phyloP scores from a whole-genome alignment of 495 filamentous ascomycete species.

The Zalerion maritima region DNA sequence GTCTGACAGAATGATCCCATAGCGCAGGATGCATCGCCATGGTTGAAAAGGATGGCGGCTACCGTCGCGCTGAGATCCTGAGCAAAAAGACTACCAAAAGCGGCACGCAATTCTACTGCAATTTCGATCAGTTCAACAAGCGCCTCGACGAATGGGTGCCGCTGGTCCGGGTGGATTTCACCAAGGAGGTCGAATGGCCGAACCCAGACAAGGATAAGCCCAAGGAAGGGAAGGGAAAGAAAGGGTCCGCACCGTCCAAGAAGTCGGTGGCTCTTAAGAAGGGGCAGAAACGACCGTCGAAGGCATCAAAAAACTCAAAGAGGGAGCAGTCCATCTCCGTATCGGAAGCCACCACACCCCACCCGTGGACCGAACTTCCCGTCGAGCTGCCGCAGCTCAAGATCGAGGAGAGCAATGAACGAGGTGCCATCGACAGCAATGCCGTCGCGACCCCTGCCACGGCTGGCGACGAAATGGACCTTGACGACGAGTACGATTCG shows the following conservation, averaged over 20 bases:
- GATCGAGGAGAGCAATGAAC: constrained; percentile 4
- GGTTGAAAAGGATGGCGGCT: constrained; percentile 54
- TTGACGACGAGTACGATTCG: constrained; percentile 37
- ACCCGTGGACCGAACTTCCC: constrained; percentile 22
- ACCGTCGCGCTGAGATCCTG: constrained; percentile 84
- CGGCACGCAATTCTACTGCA: constrained; percentile 78
- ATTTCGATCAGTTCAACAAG: constrained; percentile 99
- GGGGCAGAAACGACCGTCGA: constrained; percentile 38
- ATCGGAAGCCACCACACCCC: constrained; percentile 32
- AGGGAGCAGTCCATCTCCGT: constrained; percentile 31
- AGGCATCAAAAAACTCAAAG: too few relatives aligned
- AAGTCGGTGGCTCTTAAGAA: constrained; percentile 32
- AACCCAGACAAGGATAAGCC: constrained; percentile 41
- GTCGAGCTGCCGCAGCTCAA: constrained; percentile 8
- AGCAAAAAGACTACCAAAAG: constrained; percentile 75
- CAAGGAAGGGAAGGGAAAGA: constrained; percentile 37
- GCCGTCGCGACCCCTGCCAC: constrained; percentile 21
- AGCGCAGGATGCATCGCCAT: constrained; percentile 35
- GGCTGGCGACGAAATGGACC: constrained; percentile 51
- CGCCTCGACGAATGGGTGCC: constrained; percentile 95
- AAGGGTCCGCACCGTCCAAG: constrained; percentile 24
- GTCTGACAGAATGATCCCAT: constrained; percentile 1
- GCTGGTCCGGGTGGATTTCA: constrained; percentile 65
- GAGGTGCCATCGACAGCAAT: constrained; percentile 20
- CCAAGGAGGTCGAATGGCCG: constrained; percentile 42